Conservation (phyloP, 1,284 basidiomycete genomes). For the Sanghuangporus sanghuang region DNA sequence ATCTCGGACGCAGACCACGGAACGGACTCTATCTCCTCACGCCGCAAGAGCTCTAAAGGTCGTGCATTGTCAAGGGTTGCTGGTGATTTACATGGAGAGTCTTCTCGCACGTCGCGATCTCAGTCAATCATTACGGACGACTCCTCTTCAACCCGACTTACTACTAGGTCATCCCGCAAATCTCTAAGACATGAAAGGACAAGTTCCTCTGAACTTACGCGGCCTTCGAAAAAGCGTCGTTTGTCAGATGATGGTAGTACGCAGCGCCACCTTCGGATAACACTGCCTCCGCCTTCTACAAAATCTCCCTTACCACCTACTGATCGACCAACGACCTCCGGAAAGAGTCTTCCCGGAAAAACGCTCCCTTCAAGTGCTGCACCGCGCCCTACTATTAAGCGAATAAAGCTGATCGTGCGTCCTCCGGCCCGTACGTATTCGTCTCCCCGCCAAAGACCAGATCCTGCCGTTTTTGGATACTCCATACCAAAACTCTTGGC, state of each 20-base stretch:
- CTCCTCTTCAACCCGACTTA: background rate
- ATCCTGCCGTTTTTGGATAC: conserved; percentile 41
- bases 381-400: conserved; percentile 37
- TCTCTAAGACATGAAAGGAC: background rate
- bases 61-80: background rate
- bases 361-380: background rate
- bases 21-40: background rate
- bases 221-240: conserved; percentile 1
- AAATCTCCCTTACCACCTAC: background rate
- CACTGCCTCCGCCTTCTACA: background rate
- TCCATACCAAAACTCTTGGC: conserved; percentile 52
- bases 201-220: background rate
- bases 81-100: background rate
- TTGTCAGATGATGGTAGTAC: background rate
- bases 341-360: conserved; percentile 13
- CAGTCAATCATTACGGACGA: background rate
- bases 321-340: conserved; percentile 1
- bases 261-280: background rate
- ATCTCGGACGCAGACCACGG: background rate
- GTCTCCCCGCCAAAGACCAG: conserved; percentile 63
- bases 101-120: background rate
- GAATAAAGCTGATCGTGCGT: conserved; percentile 66
- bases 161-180: background rate
- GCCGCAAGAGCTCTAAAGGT: background rate
- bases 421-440: conserved; percentile 55